Percentiles rank a stretch among this genome's conserved stretches.
Conservation (phyloP, 2,329 filamentous ascomycete genomes). For the Dothidotthia symphoricarpi region DNA sequence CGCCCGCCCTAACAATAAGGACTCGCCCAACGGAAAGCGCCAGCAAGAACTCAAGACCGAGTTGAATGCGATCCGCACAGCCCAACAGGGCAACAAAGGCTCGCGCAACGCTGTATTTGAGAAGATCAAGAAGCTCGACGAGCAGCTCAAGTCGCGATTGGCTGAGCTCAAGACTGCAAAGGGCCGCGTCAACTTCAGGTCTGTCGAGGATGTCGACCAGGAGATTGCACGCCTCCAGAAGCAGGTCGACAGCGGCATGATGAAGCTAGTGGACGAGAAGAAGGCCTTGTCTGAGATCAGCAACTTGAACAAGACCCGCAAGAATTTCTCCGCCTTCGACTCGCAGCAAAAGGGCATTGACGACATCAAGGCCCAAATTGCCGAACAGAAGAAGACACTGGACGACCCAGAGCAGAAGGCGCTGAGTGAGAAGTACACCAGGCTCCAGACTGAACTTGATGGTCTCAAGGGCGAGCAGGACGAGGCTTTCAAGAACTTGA, state of each 20-base stretch:
- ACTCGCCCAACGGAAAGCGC: constrained; percentile 75
- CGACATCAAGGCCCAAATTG: constrained; percentile 80
- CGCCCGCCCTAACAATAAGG: constrained; percentile 77
- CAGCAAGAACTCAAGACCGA: constrained; percentile 82
- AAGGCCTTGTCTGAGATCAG: constrained; percentile 85
- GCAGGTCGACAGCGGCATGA: constrained; percentile 81
- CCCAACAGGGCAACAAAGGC: constrained; percentile 85
- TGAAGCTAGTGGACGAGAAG: constrained; percentile 97
- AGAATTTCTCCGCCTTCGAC: constrained; percentile 84
- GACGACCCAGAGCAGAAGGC: constrained; percentile 91
- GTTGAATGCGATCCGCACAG: constrained; percentile 77
- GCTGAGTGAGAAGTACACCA: constrained; percentile 79
- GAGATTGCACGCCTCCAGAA: constrained; percentile 79
- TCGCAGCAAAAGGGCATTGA: constrained; percentile 86
- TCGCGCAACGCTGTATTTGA: constrained; percentile 76
- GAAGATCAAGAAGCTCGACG: constrained; percentile 88
- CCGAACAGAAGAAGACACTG: constrained; percentile 81
- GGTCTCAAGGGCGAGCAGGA: constrained; percentile 90
- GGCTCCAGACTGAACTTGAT: constrained; percentile 85
- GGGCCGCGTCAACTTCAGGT: constrained; percentile 81
- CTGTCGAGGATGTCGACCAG: constrained; percentile 78
- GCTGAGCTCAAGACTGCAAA: constrained; percentile 83
- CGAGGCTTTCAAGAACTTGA: constrained; percentile 83
- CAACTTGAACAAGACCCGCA: constrained; percentile 80
- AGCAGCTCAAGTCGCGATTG: constrained; percentile 81